A percentile compares a stretch with the other conserved stretches of the same genome.
Conservation (phyloP, 2,329 filamentous ascomycete species). For the Colletotrichum scovillei region DNA sequence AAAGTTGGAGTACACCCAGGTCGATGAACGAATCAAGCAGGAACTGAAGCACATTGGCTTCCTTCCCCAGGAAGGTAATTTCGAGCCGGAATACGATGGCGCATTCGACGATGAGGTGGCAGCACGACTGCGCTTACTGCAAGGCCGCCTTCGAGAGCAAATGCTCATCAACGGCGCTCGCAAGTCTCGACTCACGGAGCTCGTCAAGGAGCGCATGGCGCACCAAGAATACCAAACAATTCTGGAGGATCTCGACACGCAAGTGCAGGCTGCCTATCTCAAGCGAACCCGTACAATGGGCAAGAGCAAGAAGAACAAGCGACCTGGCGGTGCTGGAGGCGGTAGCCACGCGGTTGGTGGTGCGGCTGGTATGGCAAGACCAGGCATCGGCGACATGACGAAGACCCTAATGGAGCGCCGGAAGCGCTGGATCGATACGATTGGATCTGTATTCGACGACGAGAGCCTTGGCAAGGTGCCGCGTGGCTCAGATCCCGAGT, state of each 20-base stretch:
- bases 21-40: conserved; percentile 91
- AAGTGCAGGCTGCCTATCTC: conserved; percentile 94
- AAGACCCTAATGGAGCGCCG: conserved; percentile 93
- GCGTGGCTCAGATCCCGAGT: conserved; percentile 69
- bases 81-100: conserved; percentile 82
- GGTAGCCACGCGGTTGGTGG: conserved; percentile 71
- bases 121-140: conserved; percentile 86
- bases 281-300: conserved; percentile 95
- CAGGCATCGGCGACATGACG: conserved; percentile 90
- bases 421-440: conserved; percentile 88
- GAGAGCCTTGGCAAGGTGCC: conserved; percentile 82
- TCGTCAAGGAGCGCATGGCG: conserved; percentile 92
- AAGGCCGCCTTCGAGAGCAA: conserved; percentile 83
- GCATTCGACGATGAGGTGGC: conserved; percentile 96
- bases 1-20: conserved; percentile 84
- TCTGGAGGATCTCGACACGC: conserved; percentile 93
- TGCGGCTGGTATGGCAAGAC: conserved; percentile 72
- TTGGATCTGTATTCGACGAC: conserved; percentile 90
- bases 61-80: conserved; percentile 70
- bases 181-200: conserved; percentile 85
- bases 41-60: conserved; percentile 94
- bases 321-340: conserved; percentile 79
- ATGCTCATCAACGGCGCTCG: conserved; percentile 90
- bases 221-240: conserved; percentile 98
- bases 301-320: conserved; percentile 92